Percentiles rank a stretch among this genome's conserved stretches.
Conservation (phyloP, 2,329 filamentous ascomycete species). For the Juglanconis juglandina region DNA sequence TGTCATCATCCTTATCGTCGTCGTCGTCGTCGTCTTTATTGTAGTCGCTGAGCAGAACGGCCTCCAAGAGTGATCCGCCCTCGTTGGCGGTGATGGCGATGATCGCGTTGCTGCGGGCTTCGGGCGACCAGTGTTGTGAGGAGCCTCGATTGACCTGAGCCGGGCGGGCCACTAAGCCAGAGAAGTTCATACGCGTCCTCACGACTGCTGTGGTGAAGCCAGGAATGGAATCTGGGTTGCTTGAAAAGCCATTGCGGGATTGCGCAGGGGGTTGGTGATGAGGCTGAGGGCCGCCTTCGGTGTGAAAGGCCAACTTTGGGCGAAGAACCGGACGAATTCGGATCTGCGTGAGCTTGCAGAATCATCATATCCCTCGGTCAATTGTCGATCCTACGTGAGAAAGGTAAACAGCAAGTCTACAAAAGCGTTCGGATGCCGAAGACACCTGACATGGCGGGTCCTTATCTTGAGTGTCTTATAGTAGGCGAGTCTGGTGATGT, state of each 20-base stretch:
- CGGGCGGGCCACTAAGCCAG: conserved; percentile 30
- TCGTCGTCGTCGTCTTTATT: background rate
- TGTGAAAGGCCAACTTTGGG: background rate
- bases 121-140: conserved; percentile 26
- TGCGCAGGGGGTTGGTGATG: conserved; percentile 24
- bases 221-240: conserved; percentile 28
- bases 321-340: conserved; percentile 3
- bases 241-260: conserved; percentile 32
- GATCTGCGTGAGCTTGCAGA: conserved; percentile 23
- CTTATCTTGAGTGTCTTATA: conserved; percentile 25
- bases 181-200: conserved; percentile 26
- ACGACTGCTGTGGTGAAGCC: conserved; percentile 27
- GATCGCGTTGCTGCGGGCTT: conserved; percentile 22
- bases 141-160: conserved; percentile 30
- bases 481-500: conserved; percentile 21
- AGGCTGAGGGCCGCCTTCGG: conserved; percentile 1
- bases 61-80: conserved; percentile 22
- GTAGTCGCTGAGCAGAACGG: conserved; percentile 15
- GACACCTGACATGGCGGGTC: background rate
- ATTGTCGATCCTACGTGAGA: background rate
- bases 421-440: background rate
- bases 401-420: background rate
- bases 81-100: conserved; percentile 24
- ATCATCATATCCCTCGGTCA: conserved; percentile 5
- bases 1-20: background rate